These are phyloP conservation scores for Taxillus chinensis DNA, from an alignment of 164 flowering plant species.

Conservation along the genomic window DNA sequence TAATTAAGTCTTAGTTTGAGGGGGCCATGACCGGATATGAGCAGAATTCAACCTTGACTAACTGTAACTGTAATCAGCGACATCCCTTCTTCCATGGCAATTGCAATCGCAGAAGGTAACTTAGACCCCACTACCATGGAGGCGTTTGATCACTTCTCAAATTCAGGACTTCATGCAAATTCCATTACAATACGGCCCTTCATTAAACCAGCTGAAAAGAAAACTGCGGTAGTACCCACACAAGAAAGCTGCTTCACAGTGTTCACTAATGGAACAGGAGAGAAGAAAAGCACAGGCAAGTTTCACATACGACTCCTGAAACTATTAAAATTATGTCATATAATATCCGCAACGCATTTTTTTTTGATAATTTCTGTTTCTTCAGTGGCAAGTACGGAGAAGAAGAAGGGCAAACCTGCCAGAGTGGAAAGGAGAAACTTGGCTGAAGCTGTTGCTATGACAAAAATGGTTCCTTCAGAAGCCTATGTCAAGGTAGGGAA, in stretches of 20 bases:
- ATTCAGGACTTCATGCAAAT: constrained; percentile 8
- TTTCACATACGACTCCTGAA: not conserved
- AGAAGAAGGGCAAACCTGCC: constrained; percentile 14
- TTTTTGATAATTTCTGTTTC: not conserved
- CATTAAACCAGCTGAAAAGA: constrained; percentile 4
- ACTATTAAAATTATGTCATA: not conserved
- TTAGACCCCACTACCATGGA: constrained; percentile 61
- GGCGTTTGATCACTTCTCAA: constrained; percentile 39
- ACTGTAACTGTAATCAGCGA: constrained; percentile 28
- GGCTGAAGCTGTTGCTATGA: constrained; percentile 35
- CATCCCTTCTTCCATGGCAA: constrained; percentile 50
- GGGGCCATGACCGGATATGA: not conserved
- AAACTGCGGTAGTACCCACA: constrained; percentile 10
- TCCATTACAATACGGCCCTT: constrained; percentile 8
- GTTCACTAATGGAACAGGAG: constrained; percentile 18
- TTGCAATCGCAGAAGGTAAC: constrained; percentile 65
- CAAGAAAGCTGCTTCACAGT: constrained; percentile 32
- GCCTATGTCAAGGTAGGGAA: constrained; percentile 3
- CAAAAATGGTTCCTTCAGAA: constrained; percentile 21
- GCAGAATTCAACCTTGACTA: not conserved
- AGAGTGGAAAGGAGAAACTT: constrained; percentile 15
- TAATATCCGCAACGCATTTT: not conserved
- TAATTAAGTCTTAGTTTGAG: not conserved
- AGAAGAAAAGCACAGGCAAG: constrained; percentile 25
- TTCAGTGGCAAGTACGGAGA: constrained; percentile 12